Base-by-base conservation (phyloP, 805 yeast species). In the Lipomyces chichibuensis region DNA sequence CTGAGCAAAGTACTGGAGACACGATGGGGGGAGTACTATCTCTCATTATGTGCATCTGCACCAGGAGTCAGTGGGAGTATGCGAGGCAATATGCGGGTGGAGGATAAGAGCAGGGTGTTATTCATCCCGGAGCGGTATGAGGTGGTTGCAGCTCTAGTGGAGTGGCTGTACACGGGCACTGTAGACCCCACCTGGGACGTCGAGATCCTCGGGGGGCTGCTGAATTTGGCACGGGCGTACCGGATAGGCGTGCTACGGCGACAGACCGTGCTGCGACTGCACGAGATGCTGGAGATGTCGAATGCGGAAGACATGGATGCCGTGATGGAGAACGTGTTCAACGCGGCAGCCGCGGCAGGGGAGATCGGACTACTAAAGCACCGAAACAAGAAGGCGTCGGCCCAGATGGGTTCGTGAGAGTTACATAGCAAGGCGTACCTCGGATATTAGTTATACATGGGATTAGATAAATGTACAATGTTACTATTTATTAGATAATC, bases 21-120 rank as follows among this genome's bases (percentile, higher is more conserved):
- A 57, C 61, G 71, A 17, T 67, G 71, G 71, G 71, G 71, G 4
- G 64, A 54, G 46, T 61, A 39, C 35, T 67, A 39, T 27, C 51
- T 39, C 25, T 23, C 56, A 14, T 17, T 52, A 29, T 52, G 33
- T 17, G 55, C 27, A 33, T 56, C 60, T 17, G 29, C 52, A 23
- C 33, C 25, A 17, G 23, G 29, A 3, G 33, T 20, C 33, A 59
- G 56, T 25, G 23, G 14, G 33, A 37, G n/a, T 29, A 32, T 51
- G 39, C 27, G n/a, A 14, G 17, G 59, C 11, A 25, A 39, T 23
- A 20, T 27, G 52, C 53, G 46, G 5, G 60, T 54, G 23, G 55
- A 49, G 9, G 25, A 57, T 14, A 58, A 55, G 54, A 60, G 62
- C 27, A 43, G 67, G 14, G 60, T 57, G 25, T 59, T 66, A 29